Evolutionary conservation across 441 rosid genomes (phyloP).

Genomic region (Macaranga tanarius): DNA sequence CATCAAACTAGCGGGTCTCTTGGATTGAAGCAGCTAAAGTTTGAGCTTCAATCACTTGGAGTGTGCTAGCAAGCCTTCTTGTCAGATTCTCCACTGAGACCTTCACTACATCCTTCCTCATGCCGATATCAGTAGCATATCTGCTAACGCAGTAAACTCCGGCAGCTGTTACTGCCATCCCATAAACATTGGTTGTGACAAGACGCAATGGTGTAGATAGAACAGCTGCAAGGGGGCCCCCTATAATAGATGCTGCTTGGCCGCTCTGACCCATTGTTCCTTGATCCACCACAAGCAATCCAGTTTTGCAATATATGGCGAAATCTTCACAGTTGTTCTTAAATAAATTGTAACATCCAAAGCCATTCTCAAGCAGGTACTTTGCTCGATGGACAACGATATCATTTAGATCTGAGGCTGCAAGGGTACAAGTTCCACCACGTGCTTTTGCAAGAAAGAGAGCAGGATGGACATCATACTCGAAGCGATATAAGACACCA

Average conservation of each 20-base stretch:
- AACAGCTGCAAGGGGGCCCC: slow-evolving; percentile 85
- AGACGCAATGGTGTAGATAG: slow-evolving; percentile 68
- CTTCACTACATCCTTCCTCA: slow-evolving; percentile 73
- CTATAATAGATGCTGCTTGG: slow-evolving; percentile 66
- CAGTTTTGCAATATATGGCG: slow-evolving; percentile 83
- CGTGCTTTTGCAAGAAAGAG: slow-evolving; percentile 83
- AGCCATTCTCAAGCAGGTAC: slow-evolving; percentile 69
- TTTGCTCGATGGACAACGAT: slow-evolving; percentile 63
- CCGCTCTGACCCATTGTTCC: slow-evolving; percentile 77
- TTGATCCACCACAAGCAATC: slow-evolving; percentile 58
- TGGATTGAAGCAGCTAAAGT: slow-evolving; percentile 22
- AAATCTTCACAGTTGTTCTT: slow-evolving; percentile 87
- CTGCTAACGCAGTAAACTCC: slow-evolving; percentile 73
- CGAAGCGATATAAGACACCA: slow-evolving; percentile 70
- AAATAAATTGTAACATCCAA: slow-evolving; percentile 75
- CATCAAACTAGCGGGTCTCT: not conserved
- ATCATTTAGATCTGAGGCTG: slow-evolving; percentile 54
- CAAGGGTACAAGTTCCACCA: slow-evolving; percentile 91
- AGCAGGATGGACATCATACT: slow-evolving; percentile 73
- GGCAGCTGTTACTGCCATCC: slow-evolving; percentile 77
- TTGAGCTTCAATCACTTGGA: slow-evolving; percentile 56
- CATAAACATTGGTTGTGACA: slow-evolving; percentile 72
- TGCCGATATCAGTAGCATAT: slow-evolving; percentile 82
- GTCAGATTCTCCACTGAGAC: slow-evolving; percentile 77
- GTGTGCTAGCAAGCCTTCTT: slow-evolving; percentile 49